These are phyloP conservation scores for Cucurbitaria berberidis DNA, from an alignment of 2,329 filamentous ascomycete genomes.

Conservation along the genomic window DNA sequence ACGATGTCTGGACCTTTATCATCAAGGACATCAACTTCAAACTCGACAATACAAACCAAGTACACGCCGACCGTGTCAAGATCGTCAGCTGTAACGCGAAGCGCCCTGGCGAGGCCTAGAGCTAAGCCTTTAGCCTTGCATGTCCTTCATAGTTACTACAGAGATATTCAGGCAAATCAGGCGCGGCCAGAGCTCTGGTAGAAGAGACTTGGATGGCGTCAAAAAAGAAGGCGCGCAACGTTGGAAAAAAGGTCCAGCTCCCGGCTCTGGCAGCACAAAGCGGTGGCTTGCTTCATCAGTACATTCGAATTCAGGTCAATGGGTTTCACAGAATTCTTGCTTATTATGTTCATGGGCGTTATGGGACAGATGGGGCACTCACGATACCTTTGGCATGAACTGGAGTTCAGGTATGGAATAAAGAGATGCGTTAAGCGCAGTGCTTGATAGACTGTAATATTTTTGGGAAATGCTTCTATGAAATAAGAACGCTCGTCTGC, in stretches of 20 bases:
- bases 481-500: neutral
- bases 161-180: neutral
- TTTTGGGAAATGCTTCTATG: neutral
- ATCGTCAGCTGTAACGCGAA: slow-evolving; percentile 98
- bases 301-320: neutral
- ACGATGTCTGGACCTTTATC: slow-evolving; percentile 99
- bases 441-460: slow-evolving; percentile 5
- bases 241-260: too few relatives aligned
- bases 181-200: neutral
- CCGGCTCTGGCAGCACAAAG: neutral
- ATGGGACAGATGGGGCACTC: slow-evolving; percentile 8
- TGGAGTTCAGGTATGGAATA: slow-evolving; percentile 18
- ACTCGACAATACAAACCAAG: slow-evolving; percentile 79
- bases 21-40: slow-evolving; percentile 99
- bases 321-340: neutral
- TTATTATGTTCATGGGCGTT: slow-evolving; percentile 19
- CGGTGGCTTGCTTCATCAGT: neutral
- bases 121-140: slow-evolving; percentile 11
- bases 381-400: slow-evolving; percentile 29
- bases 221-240: too few relatives aligned
- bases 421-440: neutral
- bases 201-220: too few relatives aligned
- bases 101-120: slow-evolving; percentile 65
- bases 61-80: slow-evolving; percentile 92
- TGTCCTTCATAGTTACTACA: slow-evolving; percentile 9